Conservation (phyloP, 179 eudicot species). For the Silene coronaria region DNA sequence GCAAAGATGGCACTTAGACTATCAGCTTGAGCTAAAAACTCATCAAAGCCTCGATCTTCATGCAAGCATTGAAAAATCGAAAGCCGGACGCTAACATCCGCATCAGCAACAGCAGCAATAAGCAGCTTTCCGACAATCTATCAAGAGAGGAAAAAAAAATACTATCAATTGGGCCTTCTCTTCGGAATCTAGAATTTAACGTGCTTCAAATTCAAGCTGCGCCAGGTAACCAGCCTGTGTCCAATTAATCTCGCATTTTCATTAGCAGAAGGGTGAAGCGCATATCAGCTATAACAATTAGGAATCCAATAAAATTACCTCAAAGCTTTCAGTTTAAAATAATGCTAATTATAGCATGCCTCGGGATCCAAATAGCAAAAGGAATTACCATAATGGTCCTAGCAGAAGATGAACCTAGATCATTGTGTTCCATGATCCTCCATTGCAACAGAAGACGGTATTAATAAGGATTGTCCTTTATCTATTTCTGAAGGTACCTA, state of each 20-base stretch:
- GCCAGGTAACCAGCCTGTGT: not conserved
- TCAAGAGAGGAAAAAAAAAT: not conserved
- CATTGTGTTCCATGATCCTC: not conserved
- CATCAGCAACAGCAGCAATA: slow-evolving; percentile 93
- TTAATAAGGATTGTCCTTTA: not conserved
- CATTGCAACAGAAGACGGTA: not conserved
- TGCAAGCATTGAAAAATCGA: slow-evolving; percentile 79
- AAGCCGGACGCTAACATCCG: slow-evolving; percentile 79
- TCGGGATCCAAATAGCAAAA: not conserved
- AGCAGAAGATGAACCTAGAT: slow-evolving; percentile 1
- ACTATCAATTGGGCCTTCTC: not conserved
- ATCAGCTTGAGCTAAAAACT: slow-evolving; percentile 92
- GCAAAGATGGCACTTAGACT: slow-evolving; percentile 94
- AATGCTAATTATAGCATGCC: not conserved
- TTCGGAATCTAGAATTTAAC: not conserved
- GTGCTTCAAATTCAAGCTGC: not conserved
- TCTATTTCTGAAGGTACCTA: not conserved
- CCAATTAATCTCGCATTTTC: slow-evolving; percentile 1
- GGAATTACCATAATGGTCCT: not conserved
- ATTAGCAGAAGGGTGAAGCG: not conserved
- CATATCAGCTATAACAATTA: not conserved
- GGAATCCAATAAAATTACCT: not conserved
- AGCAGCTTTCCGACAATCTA: slow-evolving; percentile 93
- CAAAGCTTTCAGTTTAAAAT: not conserved
- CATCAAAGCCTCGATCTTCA: slow-evolving; percentile 83